Percentiles rank a stretch among this genome's conserved stretches.
Evolutionary conservation across 495 filamentous ascomycete species (phyloP).

Genomic region (Aspergillus egyptiacus): DNA sequence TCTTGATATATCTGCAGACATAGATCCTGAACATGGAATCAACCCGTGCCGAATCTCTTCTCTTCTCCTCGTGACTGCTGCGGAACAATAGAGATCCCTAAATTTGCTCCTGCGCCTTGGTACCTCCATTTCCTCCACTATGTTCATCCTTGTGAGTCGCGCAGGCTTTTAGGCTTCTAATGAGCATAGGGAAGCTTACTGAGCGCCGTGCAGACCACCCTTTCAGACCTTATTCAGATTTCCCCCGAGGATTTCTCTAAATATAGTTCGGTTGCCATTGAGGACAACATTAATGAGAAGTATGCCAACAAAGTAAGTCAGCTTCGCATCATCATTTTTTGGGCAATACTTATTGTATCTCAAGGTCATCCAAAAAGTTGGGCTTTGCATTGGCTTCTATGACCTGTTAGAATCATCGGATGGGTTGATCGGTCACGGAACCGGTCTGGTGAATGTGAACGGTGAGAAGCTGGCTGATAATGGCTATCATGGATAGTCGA

Average conservation of each 20-base stretch:
- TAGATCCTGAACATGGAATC: slow-evolving; percentile 19
- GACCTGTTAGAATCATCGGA: slow-evolving; percentile 82
- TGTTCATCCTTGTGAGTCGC: slow-evolving; percentile 51
- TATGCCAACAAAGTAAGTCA: slow-evolving; percentile 78
- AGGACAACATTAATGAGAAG: slow-evolving; percentile 92
- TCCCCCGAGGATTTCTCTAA: slow-evolving; percentile 78
- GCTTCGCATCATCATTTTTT: background rate
- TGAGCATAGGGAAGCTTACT: slow-evolving; percentile 15
- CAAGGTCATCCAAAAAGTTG: slow-evolving; percentile 69
- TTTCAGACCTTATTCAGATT: slow-evolving; percentile 90
- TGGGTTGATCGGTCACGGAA: slow-evolving; percentile 85
- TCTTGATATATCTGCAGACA: background rate
- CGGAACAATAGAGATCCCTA: slow-evolving; percentile 6
- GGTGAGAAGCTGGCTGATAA: too few relatives aligned
- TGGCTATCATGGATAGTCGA: background rate
- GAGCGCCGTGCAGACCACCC: slow-evolving; percentile 48
- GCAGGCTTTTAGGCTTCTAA: background rate
- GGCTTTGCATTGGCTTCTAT: slow-evolving; percentile 86
- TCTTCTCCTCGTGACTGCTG: slow-evolving; percentile 2
- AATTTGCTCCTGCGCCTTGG: background rate
- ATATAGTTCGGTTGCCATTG: slow-evolving; percentile 67
- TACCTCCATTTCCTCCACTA: slow-evolving; percentile 19
- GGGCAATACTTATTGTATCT: background rate
- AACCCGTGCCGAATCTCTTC: background rate
- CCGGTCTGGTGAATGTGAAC: slow-evolving; percentile 85